Conservation (phyloP, 106 monocot species). For the Cymbidium sinense region DNA sequence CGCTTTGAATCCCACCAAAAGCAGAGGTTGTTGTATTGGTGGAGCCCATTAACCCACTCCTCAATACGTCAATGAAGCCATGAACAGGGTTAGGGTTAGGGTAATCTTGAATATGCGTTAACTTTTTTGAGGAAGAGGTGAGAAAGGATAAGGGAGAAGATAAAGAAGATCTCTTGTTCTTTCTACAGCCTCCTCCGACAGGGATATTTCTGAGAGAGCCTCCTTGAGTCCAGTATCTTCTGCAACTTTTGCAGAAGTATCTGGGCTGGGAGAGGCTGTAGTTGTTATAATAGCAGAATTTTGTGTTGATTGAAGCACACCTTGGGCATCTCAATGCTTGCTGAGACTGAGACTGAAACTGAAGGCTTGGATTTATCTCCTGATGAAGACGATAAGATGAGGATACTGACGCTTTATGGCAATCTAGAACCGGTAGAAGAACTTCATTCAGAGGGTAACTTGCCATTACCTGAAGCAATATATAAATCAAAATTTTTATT, state of each 20-base stretch:
- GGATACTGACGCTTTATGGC: background rate
- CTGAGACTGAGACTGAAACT: constrained; percentile 34
- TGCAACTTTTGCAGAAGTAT: constrained; percentile 62
- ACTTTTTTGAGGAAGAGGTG: constrained; percentile 3
- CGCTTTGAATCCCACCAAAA: too few species aligned
- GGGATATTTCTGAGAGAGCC: constrained; percentile 63
- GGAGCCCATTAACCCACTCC: too few species aligned
- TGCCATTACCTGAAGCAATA: constrained; percentile 44
- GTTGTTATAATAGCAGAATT: constrained; percentile 46
- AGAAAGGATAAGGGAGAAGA: constrained; percentile 17
- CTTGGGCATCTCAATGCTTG: constrained; percentile 48
- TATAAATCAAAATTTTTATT: too few species aligned
- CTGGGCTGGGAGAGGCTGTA: constrained; percentile 60
- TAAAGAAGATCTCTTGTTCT: constrained; percentile 45
- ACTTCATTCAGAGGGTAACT: constrained; percentile 29
- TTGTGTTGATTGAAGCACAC: constrained; percentile 45
- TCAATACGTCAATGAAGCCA: too few species aligned
- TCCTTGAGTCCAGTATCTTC: constrained; percentile 57
- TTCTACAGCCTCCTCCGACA: constrained; percentile 52
- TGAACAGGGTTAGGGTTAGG: too few species aligned
- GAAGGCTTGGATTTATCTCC: constrained; percentile 22
- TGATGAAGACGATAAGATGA: constrained; percentile 18
- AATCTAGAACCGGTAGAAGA: too few species aligned
- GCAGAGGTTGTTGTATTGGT: too few species aligned
- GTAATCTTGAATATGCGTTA: too few species aligned